phyloP scores from a whole-genome alignment of 768 basidiomycete species.

The Podaxis sp. region DNA sequence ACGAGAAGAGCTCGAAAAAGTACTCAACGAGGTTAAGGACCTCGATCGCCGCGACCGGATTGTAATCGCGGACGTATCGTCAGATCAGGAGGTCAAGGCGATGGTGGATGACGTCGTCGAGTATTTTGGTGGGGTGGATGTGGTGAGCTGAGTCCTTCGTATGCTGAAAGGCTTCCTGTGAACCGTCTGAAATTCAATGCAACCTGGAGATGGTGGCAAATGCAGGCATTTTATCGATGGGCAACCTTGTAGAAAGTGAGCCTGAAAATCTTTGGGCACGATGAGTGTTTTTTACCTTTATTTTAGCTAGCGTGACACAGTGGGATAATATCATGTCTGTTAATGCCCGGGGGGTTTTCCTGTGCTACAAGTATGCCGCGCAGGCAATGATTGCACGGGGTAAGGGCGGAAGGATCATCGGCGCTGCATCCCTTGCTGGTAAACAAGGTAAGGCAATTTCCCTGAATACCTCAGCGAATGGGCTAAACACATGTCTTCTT shows the following conservation, averaged over 20 bases:
- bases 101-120: slow-evolving; percentile 14
- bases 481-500: not conserved
- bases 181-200: not conserved
- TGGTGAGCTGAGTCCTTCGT: slow-evolving; percentile 11
- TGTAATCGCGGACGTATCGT: slow-evolving; percentile 14
- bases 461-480: not conserved
- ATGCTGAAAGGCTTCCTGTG: not conserved
- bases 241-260: not conserved
- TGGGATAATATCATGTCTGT: slow-evolving; percentile 26
- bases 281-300: not conserved
- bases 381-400: slow-evolving; percentile 40
- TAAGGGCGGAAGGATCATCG: slow-evolving; percentile 38
- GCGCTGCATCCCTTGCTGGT: slow-evolving; percentile 36
- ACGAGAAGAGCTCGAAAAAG: slow-evolving; percentile 8
- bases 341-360: slow-evolving; percentile 32
- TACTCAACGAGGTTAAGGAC: slow-evolving; percentile 10
- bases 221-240: not conserved
- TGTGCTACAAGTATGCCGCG: slow-evolving; percentile 39
- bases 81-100: slow-evolving; percentile 15
- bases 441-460: slow-evolving; percentile 21
- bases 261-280: not conserved
- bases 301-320: not conserved
- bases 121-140: slow-evolving; percentile 17
- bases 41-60: slow-evolving; percentile 8
- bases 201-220: slow-evolving; percentile 4